A percentile compares a stretch with the other conserved stretches of the same genome.
These are phyloP conservation scores for Saccharomycopsis synnaedendra DNA, from an alignment of 805 yeast species.

Conservation along the genomic window DNA sequence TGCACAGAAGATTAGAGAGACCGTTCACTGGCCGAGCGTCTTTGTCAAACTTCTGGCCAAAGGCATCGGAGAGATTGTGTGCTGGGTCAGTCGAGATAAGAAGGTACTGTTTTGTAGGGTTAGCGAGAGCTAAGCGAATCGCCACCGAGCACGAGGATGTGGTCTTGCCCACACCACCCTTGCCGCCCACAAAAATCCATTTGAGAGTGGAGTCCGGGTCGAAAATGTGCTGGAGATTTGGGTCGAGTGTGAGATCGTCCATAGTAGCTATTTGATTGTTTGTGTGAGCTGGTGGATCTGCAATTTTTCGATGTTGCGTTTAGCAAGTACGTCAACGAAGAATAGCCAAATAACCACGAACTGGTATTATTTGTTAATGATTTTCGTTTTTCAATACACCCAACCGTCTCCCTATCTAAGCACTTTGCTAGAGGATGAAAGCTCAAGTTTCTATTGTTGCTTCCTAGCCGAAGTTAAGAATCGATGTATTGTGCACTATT, in stretches of 20 bases:
- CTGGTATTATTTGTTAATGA: too few species aligned
- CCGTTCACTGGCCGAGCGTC: slow-evolving; percentile 94
- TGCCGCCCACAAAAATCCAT: slow-evolving; percentile 99
- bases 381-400: too few species aligned
- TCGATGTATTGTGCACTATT: too few species aligned
- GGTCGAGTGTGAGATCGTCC: slow-evolving; percentile 43
- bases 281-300: too few species aligned
- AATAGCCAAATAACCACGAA: too few species aligned
- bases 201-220: slow-evolving; percentile 55
- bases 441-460: too few species aligned
- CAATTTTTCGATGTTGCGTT: too few species aligned
- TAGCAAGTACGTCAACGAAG: too few species aligned
- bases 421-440: too few species aligned
- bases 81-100: slow-evolving; percentile 98
- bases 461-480: too few species aligned
- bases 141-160: slow-evolving; percentile 95
- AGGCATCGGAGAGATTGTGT: slow-evolving; percentile 93
- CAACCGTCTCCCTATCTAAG: too few species aligned
- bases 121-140: slow-evolving; percentile 76
- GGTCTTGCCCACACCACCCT: slow-evolving; percentile 99
- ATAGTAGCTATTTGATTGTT: too few species aligned
- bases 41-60: slow-evolving; percentile 95
- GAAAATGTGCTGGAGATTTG: slow-evolving; percentile 57
- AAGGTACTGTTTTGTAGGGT: slow-evolving; percentile 72
- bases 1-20: slow-evolving; percentile 77